These are phyloP conservation scores for Globisporangium recalcitrans DNA, from an alignment of 352 stramenopile genomes.

Conservation along the genomic window DNA sequence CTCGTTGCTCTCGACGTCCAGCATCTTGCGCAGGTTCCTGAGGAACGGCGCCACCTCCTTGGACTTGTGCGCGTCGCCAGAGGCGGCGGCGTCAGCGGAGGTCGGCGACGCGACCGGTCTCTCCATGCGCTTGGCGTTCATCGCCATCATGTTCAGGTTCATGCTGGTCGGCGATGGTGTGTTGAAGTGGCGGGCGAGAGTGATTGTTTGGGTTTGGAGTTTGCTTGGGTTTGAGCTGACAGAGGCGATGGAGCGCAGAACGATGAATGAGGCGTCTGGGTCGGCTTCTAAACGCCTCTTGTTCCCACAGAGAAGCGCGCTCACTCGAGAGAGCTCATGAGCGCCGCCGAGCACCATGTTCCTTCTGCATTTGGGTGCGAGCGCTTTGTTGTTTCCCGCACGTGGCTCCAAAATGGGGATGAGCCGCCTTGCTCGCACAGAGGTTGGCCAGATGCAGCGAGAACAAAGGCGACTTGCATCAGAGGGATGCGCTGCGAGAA, in stretches of 20 bases:
- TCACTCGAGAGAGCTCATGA: background rate
- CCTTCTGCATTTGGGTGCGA: background rate
- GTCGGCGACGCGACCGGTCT: background rate
- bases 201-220: background rate
- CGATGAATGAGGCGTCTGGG: conserved; percentile 1
- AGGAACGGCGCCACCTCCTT: conserved; percentile 30
- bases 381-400: background rate
- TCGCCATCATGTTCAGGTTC: conserved; percentile 9
- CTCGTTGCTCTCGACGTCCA: conserved; percentile 26
- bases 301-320: background rate
- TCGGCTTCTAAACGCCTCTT: background rate
- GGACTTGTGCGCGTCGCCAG: background rate
- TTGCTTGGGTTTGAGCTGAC: background rate
- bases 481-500: background rate
- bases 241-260: conserved; percentile 1
- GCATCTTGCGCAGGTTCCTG: conserved; percentile 29
- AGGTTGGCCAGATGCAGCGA: too few relatives aligned
- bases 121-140: conserved; percentile 9
- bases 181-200: conserved; percentile 9
- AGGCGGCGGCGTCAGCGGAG: background rate
- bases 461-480: background rate
- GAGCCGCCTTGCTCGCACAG: background rate
- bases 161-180: background rate
- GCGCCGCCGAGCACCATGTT: background rate
- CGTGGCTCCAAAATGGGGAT: background rate